Evolutionary conservation across 1,284 basidiomycete genomes (phyloP).

Genomic region (Mixia osmundae): DNA sequence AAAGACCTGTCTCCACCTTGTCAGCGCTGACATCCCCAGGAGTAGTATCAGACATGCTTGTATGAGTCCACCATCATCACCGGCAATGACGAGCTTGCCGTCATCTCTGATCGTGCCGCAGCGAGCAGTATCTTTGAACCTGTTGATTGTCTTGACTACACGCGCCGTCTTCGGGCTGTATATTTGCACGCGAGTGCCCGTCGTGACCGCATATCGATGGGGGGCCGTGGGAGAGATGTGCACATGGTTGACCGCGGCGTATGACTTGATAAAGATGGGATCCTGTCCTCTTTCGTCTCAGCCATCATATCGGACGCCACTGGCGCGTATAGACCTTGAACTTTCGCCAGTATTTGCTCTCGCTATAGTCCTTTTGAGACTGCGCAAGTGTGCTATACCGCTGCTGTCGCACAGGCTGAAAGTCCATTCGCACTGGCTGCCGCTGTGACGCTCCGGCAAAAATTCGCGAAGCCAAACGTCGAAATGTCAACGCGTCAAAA

Average conservation of each 20-base stretch:
- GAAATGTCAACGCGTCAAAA: no score
- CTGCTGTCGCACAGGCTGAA: no score
- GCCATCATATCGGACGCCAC: no score
- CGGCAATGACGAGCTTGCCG: slow-evolving; percentile 83
- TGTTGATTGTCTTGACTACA: slow-evolving; percentile 79
- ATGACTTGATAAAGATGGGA: slow-evolving; percentile 79
- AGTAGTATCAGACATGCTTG: slow-evolving; percentile 34
- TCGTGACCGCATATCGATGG: slow-evolving; percentile 83
- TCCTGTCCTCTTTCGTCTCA: slow-evolving; percentile 27
- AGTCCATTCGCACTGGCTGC: no score
- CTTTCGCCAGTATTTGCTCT: no score
- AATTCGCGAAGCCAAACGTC: no score
- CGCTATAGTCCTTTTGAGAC: no score
- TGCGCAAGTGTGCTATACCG: no score
- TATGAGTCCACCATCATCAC: slow-evolving; percentile 77
- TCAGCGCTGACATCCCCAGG: slow-evolving; percentile 1
- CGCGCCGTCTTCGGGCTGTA: slow-evolving; percentile 89
- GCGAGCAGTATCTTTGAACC: slow-evolving; percentile 88
- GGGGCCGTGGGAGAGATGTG: slow-evolving; percentile 68
- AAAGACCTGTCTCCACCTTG: slow-evolving; percentile 43
- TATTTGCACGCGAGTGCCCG: slow-evolving; percentile 79
- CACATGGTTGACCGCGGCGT: slow-evolving; percentile 72
- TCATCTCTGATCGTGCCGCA: slow-evolving; percentile 69
- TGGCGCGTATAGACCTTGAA: no score
- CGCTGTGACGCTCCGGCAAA: no score